These are phyloP conservation scores for Angophora floribunda DNA, from an alignment of 345 rosid species.

Conservation along the genomic window DNA sequence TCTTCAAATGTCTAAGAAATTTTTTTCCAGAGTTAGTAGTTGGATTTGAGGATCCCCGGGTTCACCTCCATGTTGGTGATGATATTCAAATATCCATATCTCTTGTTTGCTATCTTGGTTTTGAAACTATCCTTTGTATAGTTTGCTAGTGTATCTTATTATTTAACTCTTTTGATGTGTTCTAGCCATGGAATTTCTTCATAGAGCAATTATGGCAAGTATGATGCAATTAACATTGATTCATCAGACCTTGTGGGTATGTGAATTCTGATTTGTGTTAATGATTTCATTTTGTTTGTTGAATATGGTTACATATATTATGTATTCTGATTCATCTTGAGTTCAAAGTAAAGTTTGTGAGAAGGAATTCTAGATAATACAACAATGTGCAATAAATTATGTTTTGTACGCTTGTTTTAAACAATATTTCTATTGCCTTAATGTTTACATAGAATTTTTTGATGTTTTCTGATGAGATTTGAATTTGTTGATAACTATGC, in stretches of 20 bases:
- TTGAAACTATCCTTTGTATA: neutral
- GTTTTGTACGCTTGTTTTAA: neutral
- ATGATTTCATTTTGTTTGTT: neutral
- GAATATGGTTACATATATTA: neutral
- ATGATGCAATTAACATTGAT: constrained; percentile 90
- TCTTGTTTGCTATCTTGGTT: neutral
- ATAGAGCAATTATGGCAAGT: constrained; percentile 53
- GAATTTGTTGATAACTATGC: neutral
- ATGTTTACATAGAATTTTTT: neutral
- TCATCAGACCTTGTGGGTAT: constrained; percentile 96
- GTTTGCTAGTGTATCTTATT: neutral
- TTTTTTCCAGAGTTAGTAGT: too few relatives aligned
- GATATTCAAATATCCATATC: too few relatives aligned
- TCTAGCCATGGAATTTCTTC: constrained; percentile 79
- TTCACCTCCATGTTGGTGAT: too few relatives aligned
- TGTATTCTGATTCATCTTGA: neutral
- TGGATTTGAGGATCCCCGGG: too few relatives aligned
- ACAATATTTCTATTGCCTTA: neutral
- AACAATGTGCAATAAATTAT: neutral
- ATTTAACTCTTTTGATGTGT: neutral
- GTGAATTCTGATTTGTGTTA: neutral
- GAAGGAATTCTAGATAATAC: neutral
- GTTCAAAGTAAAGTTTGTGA: neutral
- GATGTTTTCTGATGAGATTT: neutral
- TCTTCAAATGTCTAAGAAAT: too few relatives aligned